Base-by-base conservation (phyloP, 1,284 basidiomycete species). In the Hemileia vastatrix region DNA sequence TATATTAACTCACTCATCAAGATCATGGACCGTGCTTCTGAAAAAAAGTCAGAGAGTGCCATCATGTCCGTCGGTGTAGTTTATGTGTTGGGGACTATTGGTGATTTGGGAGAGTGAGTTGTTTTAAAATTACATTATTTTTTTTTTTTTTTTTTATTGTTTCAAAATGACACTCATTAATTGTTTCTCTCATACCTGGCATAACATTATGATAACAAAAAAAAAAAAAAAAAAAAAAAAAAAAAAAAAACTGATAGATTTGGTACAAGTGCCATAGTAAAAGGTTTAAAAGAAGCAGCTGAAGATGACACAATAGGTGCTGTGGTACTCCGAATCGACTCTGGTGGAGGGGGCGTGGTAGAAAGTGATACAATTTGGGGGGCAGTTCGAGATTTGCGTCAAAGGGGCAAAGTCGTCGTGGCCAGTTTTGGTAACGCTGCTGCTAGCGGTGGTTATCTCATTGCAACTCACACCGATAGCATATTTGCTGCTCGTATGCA, bases 321-420 rank as follows among this genome's bases (percentile, higher is more conserved):
- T 0, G 74, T 78, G 47, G 74, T 79, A 8, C 66, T 79, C 8
- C 71, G 78, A 9, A 76, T 79, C 66, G 77, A 79, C 62, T 76
- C 75, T 15, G 77, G 77, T 0, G 77, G 78, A 13, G 78, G 78
- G 33, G 75, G 76, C 15, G 78, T 78, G 4, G 73, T 78, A 21
- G 76, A 77, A 19, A 71, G 68, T 54, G 78, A 79, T 55, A 73
- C 74, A 18, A 77, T 79, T 57, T 77, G 77, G 73, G 76, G 73
- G 24, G 77, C 77, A 9, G 73, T 79, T 2, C 66, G 69, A 13
- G 72, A 75, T 18, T 64, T 77, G 18, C 67, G 72, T 19, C 71
- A 74, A 47, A 70, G 71, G 47, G 71, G 72, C 51, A 78, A 77
- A 67, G 70, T 72, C 3, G 73, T 78, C n/a, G 71, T 78, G 18